Percentiles rank a stretch among this genome's conserved stretches.
Evolutionary conservation across 2,329 filamentous ascomycete genomes (phyloP).

Genomic region (Fusarium sp.): DNA sequence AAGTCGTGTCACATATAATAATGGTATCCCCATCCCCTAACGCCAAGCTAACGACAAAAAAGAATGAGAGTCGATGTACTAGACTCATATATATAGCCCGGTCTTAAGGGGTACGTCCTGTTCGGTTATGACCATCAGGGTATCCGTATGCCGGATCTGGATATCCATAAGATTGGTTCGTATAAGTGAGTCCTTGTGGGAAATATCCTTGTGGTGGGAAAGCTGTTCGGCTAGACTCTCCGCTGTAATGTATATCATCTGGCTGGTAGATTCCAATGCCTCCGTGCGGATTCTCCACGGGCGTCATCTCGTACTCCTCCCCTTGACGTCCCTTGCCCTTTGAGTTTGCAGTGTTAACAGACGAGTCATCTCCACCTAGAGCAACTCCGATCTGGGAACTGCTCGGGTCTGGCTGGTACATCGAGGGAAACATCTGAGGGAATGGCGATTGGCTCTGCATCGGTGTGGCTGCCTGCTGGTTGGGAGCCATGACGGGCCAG

Average conservation of each 20-base stretch:
- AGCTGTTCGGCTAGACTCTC: conserved; percentile 9
- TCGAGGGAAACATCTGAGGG: conserved; percentile 10
- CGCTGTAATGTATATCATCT: not conserved
- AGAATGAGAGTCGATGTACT: not conserved
- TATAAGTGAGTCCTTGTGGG: conserved; percentile 5
- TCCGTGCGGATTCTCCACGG: conserved; percentile 54
- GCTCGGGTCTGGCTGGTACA: conserved; percentile 15
- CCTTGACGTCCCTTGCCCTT: conserved; percentile 43
- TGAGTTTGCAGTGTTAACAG: conserved; percentile 15
- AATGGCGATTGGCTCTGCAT: not conserved
- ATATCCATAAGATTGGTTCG: conserved; percentile 7
- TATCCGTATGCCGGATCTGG: conserved; percentile 6
- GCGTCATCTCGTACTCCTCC: conserved; percentile 62
- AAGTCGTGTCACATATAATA: conserved; percentile 12
- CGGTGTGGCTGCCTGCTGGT: conserved; percentile 6
- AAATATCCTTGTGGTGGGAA: conserved; percentile 18
- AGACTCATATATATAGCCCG: not conserved
- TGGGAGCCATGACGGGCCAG: conserved; percentile 30
- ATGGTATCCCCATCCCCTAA: conserved; percentile 30
- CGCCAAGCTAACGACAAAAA: conserved; percentile 24
- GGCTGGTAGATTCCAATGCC: conserved; percentile 24
- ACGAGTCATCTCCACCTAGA: conserved; percentile 25
- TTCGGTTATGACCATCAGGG: conserved; percentile 12
- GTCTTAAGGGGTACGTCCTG: conserved; percentile 4
- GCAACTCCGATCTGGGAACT: conserved; percentile 22